phyloP scores from a whole-genome alignment of 176 grass and related monocot species.

The Triticum turgidum region DNA sequence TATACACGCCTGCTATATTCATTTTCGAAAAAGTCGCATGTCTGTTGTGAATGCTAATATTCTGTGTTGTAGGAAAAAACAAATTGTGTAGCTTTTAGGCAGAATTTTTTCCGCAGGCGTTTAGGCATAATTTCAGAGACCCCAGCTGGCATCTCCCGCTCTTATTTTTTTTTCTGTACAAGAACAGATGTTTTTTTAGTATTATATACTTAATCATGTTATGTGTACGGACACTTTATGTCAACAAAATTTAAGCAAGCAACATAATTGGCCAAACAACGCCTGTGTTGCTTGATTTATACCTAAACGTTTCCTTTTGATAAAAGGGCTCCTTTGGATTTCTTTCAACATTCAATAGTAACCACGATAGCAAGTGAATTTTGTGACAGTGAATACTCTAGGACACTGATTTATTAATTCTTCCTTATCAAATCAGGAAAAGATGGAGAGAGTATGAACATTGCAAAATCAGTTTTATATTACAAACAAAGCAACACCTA shows the following conservation, averaged over 20 bases:
- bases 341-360: neutral
- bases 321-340: neutral
- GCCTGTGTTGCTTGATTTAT: neutral
- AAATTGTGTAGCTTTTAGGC: neutral
- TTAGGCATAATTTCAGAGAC: too few relatives aligned
- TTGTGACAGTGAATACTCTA: neutral
- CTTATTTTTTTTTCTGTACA: neutral
- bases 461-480: neutral
- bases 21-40: neutral
- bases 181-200: neutral
- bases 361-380: neutral
- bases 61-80: neutral
- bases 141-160: neutral
- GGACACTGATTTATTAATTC: neutral
- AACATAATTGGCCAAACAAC: neutral
- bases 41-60: neutral
- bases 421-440: constrained; percentile 1
- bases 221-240: neutral
- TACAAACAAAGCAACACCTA: constrained; percentile 16
- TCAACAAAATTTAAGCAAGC: neutral
- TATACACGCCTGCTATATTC: neutral
- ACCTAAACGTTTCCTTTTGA: neutral
- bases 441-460: neutral
- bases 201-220: neutral
- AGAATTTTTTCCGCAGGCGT: neutral